Evolutionary conservation across 768 basidiomycete genomes (phyloP), one percentile per base, ranked within the genome.

Genomic region (Ephemerocybe angulata): DNA sequence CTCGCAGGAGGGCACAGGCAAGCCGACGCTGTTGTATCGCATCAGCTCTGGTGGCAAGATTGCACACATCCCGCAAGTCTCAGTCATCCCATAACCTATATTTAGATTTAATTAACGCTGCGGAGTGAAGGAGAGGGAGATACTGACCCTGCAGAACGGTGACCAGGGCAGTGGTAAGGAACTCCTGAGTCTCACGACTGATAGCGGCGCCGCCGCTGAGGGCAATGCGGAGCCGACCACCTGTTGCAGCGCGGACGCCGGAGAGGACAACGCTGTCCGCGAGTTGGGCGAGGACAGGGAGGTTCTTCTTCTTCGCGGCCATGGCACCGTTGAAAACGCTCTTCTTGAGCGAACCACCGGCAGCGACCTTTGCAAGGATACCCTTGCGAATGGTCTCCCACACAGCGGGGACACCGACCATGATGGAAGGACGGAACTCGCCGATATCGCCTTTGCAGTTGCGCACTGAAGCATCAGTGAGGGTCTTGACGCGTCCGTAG

Each of bases 371-470:
- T 56, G 78, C 67, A 10, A 93, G 64, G 66, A 99, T 95, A 29
- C 94, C 94, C 75, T 99, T 99, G 56, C 95, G 86, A 60, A 98
- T 98, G 52, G 84, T 87, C 72, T 99, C 96, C 93, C 93, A 99
- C 1, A 98, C 90, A 2, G 94, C 91, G 1, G 96, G 96, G 1
- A 98, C 96, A 50, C 93, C 96, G 50, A 92, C 83, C 82, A 98
- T 86, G 71, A 97, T 86, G n/a, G 85, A 80, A 5, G 96, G 96
- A 40, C 77, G 73, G 77, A 97, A 90, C 12, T 85, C 79, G 50
- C 78, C 76, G 63, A 99, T 84, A 66, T 98, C 96, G 47, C 96
- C 96, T 55, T 87, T 81, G 65, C 80, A 81, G 38, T 90, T 87
- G 42, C 93, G 85, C 19, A 96, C 92, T n/a, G 87, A 92, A 2